These are phyloP conservation scores for Aspergillus fumigatiaffinis DNA, from an alignment of 2,329 filamentous ascomycete genomes.

Conservation along the genomic window DNA sequence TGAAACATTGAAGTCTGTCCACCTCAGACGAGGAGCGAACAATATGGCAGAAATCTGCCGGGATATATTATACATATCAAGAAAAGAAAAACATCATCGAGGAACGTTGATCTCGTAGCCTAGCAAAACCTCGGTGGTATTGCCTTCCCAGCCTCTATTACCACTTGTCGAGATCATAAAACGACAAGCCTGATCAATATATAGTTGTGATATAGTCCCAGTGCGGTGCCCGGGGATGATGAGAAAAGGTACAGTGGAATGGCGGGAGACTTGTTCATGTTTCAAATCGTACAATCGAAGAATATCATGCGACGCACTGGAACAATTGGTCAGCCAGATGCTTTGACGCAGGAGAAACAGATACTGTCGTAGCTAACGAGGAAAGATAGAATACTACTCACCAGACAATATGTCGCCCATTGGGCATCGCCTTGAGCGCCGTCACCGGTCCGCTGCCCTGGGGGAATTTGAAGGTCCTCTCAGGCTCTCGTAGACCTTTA, in stretches of 20 bases:
- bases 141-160: conserved; percentile 92
- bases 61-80: not conserved
- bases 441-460: conserved; percentile 85
- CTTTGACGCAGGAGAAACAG: not conserved
- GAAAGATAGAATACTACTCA: conserved; percentile 35
- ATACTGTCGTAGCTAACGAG: not conserved
- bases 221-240: conserved; percentile 89
- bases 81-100: conserved; percentile 9
- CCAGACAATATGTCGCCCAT: conserved; percentile 88
- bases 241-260: conserved; percentile 85
- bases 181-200: conserved; percentile 79
- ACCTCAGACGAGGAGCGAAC: not conserved
- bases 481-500: conserved; percentile 69
- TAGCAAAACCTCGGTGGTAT: conserved; percentile 80
- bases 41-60: not conserved
- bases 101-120: conserved; percentile 80
- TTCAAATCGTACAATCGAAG: conserved; percentile 86
- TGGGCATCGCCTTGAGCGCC: conserved; percentile 84
- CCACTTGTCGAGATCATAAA: conserved; percentile 92
- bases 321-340: conserved; percentile 1
- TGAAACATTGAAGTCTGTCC: too few relatives aligned
- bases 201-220: conserved; percentile 80
- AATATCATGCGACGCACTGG: conserved; percentile 88
- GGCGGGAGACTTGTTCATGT: conserved; percentile 60
- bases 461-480: conserved; percentile 81